phyloP scores from a whole-genome alignment of 176 grass and related monocot species.

The Musa acuminata region DNA sequence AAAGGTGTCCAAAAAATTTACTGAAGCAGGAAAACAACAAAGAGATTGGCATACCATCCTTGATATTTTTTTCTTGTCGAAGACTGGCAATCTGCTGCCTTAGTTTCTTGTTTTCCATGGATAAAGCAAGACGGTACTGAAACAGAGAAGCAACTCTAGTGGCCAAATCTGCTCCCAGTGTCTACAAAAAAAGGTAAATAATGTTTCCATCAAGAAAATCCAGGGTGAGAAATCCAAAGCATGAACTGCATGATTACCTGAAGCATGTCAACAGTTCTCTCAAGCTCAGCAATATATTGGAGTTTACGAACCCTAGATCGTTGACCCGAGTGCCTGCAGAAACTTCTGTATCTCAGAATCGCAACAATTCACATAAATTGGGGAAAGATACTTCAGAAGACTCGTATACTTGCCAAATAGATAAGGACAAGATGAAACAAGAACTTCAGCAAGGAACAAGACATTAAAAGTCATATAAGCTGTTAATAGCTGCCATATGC shows the following conservation, averaged over 20 bases:
- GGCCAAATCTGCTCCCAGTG: constrained; percentile 69
- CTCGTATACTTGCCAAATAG: too few relatives aligned
- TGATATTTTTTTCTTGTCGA: constrained; percentile 69
- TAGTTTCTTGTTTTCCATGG: constrained; percentile 77
- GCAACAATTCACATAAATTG: not conserved
- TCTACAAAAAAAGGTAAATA: constrained; percentile 30
- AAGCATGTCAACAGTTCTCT: constrained; percentile 73
- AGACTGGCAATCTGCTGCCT: constrained; percentile 53
- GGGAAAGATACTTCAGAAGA: not conserved
- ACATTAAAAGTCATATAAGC: too few relatives aligned
- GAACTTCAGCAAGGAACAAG: too few relatives aligned
- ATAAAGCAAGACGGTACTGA: constrained; percentile 68
- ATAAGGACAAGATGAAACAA: too few relatives aligned
- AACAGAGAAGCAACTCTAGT: constrained; percentile 69
- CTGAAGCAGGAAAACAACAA: constrained; percentile 3
- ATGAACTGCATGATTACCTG: constrained; percentile 34
- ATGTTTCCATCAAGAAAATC: constrained; percentile 17
- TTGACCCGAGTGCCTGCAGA: constrained; percentile 81
- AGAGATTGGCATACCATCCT: constrained; percentile 51
- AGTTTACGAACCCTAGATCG: constrained; percentile 96
- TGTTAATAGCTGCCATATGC: too few relatives aligned
- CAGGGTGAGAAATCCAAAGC: constrained; percentile 7
- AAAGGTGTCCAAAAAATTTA: not conserved
- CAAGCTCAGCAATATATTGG: constrained; percentile 98
- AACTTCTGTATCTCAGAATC: constrained; percentile 7